Conservation (phyloP, 2,329 filamentous ascomycete genomes). For the Diaporthe sp. region DNA sequence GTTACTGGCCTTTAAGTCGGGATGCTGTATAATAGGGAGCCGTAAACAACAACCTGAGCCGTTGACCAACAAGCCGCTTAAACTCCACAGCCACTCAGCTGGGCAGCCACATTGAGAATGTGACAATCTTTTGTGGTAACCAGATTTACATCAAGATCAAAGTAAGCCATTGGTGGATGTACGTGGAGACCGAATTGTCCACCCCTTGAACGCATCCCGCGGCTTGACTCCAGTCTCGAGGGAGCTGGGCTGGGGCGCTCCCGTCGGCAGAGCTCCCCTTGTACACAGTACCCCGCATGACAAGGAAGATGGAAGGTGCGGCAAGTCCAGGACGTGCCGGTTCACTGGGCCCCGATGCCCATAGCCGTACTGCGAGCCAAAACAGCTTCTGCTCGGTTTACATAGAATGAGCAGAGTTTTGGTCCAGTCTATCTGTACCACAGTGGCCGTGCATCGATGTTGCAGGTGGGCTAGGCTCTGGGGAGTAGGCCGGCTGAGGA, state of each 20-base stretch:
- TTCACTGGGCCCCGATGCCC: neutral
- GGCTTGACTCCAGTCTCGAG: neutral
- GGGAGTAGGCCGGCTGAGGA: neutral
- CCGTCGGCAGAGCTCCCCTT: neutral
- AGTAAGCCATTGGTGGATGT: neutral
- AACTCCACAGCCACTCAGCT: neutral
- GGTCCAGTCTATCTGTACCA: neutral
- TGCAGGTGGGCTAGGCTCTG: neutral
- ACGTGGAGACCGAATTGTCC: neutral
- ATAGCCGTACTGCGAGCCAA: neutral
- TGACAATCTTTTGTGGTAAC: neutral
- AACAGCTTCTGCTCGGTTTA: neutral
- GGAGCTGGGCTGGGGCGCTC: neutral
- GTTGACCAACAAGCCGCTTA: neutral
- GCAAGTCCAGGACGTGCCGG: neutral
- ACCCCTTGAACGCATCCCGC: neutral
- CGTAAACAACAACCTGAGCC: too few species aligned
- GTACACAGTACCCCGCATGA: neutral
- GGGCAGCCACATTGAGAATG: neutral
- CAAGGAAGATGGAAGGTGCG: conserved; percentile 8
- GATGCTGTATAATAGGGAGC: too few species aligned
- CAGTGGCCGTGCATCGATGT: neutral
- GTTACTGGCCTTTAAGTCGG: too few species aligned
- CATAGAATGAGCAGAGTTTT: neutral
- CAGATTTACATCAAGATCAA: neutral